Percentiles rank a stretch among this genome's conserved stretches.
These are phyloP conservation scores for Berkeleyomyces basicola DNA, from an alignment of 2,329 filamentous ascomycete species.

Conservation along the genomic window DNA sequence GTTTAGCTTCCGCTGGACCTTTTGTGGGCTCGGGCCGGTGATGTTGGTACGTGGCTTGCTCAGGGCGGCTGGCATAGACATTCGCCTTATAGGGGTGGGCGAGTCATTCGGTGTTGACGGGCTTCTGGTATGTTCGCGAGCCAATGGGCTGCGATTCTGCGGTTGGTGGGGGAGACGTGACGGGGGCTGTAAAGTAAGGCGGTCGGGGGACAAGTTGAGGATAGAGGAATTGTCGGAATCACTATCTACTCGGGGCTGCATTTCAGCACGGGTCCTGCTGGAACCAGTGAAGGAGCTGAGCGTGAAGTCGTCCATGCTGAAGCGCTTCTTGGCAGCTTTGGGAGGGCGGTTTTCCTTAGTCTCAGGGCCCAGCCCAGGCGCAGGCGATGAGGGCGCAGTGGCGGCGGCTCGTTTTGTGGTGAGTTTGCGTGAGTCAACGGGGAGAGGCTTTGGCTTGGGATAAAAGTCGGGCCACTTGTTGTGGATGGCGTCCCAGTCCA, in stretches of 20 bases:
- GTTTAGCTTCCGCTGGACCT: conserved; percentile 12
- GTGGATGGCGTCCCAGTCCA: conserved; percentile 30
- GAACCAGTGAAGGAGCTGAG: conserved; percentile 25
- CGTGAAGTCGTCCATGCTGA: conserved; percentile 26
- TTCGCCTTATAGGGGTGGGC: conserved; percentile 9
- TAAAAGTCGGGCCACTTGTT: conserved; percentile 38
- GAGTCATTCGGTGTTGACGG: conserved; percentile 17
- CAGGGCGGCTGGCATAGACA: conserved; percentile 13
- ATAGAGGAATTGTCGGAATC: conserved; percentile 33
- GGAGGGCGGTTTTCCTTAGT: conserved; percentile 33
- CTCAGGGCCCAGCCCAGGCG: conserved; percentile 12
- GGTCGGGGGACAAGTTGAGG: conserved; percentile 20
- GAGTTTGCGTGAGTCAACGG: conserved; percentile 4
- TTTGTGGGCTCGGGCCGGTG: conserved; percentile 5
- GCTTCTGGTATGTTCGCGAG: conserved; percentile 22
- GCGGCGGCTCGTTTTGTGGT: conserved; percentile 3
- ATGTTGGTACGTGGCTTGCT: conserved; percentile 5
- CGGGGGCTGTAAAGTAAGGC: conserved; percentile 21
- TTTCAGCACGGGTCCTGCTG: conserved; percentile 29
- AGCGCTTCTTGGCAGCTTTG: conserved; percentile 13
- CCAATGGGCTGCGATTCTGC: conserved; percentile 24
- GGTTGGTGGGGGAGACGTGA: conserved; percentile 19
- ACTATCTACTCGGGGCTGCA: conserved; percentile 38
- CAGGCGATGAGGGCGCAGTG: conserved; percentile 3
- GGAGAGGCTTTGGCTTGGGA: conserved; percentile 23